Base-by-base conservation (phyloP, 352 stramenopile species). In the Pseudoperonospora humuli region DNA sequence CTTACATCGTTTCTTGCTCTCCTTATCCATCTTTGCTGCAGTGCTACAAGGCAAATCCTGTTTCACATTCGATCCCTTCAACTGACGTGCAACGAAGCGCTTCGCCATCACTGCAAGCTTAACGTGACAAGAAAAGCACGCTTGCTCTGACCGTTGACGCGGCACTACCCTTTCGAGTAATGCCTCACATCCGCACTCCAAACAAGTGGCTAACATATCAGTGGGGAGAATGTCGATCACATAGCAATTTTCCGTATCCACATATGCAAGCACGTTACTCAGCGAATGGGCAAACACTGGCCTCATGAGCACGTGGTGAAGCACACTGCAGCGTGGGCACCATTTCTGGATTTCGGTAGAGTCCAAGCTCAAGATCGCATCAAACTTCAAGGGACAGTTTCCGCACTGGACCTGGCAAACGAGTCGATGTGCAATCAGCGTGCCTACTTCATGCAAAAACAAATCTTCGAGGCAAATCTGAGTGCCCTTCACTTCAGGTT, bases 371-470 rank as follows among this genome's bases (percentile, higher is more conserved):
- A 93, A 36, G 8, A 45, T 54, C 0, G 69, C 67, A 29, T 87
- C 74, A 48, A 93, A 88, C 37, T 72, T 71, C 17, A 88, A 63
- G 1, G 80, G 80, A 18, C 80, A 93, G 32, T 90, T 77, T 15
- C 39, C 45, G 36, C 80, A 93, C 43, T 82, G 73, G 21, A 87
- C 45, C 40, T 87, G 72, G 36, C 69, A 84, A 14, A 77, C 52
- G 7, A 88, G 37, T 10, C 57, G 63, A 50, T 90, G 77, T 14
- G 66, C 59, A 19, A 87, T 57, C 23, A 90, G 53, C n/a, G 77
- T 93, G 17, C 79, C 80, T 32, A 88, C 67, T 54, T 86, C 50
- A 45, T 90, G 64, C 15, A 93, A 54, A 46, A 93, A 90, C 11
- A 93, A 45, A 28, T 84, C 64, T 18, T 82, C 69, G 8, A 93